Conservation (phyloP, 169 alveolate genomes). For the Haemoproteus tartakovskyi region DNA sequence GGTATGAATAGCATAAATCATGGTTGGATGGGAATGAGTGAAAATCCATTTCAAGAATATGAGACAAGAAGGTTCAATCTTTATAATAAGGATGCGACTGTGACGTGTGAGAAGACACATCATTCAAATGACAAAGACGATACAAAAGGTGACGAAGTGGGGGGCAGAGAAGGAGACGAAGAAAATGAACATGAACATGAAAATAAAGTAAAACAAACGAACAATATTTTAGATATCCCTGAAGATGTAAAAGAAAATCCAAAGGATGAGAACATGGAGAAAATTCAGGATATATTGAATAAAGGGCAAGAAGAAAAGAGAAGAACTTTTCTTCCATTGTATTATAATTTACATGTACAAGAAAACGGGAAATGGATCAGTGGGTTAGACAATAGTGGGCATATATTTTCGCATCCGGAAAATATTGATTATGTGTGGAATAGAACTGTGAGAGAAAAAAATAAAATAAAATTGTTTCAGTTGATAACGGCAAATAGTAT, state of each 20-base stretch:
- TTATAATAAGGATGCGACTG: too few relatives aligned
- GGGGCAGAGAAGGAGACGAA: neutral
- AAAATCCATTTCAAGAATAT: constrained; percentile 54
- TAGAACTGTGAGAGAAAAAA: constrained; percentile 32
- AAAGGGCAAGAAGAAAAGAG: too few relatives aligned
- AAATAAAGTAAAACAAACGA: neutral
- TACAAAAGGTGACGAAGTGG: neutral
- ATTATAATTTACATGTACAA: constrained; percentile 33
- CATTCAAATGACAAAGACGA: neutral
- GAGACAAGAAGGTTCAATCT: neutral
- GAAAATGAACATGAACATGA: neutral
- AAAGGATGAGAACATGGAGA: too few relatives aligned
- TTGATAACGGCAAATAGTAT: constrained; percentile 45
- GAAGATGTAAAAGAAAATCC: too few relatives aligned
- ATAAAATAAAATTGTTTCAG: constrained; percentile 48
- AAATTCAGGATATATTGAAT: too few relatives aligned
- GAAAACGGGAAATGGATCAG: constrained; percentile 56
- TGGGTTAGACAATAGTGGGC: constrained; percentile 51
- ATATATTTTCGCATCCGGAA: constrained; percentile 13
- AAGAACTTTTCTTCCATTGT: constrained; percentile 24
- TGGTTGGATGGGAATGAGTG: constrained; percentile 68
- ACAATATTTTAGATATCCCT: neutral
- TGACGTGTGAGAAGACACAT: too few relatives aligned
- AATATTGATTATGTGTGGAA: constrained; percentile 55
- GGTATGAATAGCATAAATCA: constrained; percentile 13